Percentiles rank a stretch among this genome's conserved stretches.
These are phyloP conservation scores for Ogataea methanolica DNA, from an alignment of 805 yeast genomes.

Conservation along the genomic window DNA sequence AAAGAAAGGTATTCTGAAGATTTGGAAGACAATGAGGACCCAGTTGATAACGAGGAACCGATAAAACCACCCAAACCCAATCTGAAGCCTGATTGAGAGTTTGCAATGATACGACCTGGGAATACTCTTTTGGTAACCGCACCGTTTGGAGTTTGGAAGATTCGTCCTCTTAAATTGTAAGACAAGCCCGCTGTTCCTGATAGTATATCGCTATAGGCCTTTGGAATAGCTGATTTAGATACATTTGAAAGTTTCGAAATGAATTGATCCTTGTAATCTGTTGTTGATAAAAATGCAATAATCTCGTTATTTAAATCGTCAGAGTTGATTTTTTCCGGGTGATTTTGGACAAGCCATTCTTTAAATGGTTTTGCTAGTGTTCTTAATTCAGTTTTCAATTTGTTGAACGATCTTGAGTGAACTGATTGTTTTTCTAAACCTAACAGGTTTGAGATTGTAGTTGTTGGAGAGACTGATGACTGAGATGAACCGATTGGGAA, in stretches of 20 bases:
- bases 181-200: slow-evolving; percentile 76
- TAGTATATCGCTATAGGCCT: slow-evolving; percentile 17
- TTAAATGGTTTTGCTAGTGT: slow-evolving; percentile 48
- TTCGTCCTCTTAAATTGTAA: slow-evolving; percentile 63
- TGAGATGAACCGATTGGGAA: not conserved
- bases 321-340: slow-evolving; percentile 38
- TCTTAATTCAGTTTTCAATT: slow-evolving; percentile 37
- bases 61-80: slow-evolving; percentile 56
- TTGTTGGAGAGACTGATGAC: slow-evolving; percentile 14
- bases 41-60: slow-evolving; percentile 22
- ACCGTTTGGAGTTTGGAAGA: slow-evolving; percentile 70
- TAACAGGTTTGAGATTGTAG: slow-evolving; percentile 18
- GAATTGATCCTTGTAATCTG: not conserved
- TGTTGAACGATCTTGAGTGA: slow-evolving; percentile 15
- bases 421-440: slow-evolving; percentile 21
- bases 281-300: slow-evolving; percentile 28
- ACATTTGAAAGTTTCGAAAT: not conserved
- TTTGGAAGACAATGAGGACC: slow-evolving; percentile 10
- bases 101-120: slow-evolving; percentile 60
- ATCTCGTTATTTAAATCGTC: slow-evolving; percentile 35
- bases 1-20: slow-evolving; percentile 19
- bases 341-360: slow-evolving; percentile 46
- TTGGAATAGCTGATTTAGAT: slow-evolving; percentile 9
- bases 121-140: slow-evolving; percentile 44
- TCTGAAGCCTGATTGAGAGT: slow-evolving; percentile 34